Conservation (phyloP, 2,329 filamentous ascomycete species). For the Colletotrichum sidae region DNA sequence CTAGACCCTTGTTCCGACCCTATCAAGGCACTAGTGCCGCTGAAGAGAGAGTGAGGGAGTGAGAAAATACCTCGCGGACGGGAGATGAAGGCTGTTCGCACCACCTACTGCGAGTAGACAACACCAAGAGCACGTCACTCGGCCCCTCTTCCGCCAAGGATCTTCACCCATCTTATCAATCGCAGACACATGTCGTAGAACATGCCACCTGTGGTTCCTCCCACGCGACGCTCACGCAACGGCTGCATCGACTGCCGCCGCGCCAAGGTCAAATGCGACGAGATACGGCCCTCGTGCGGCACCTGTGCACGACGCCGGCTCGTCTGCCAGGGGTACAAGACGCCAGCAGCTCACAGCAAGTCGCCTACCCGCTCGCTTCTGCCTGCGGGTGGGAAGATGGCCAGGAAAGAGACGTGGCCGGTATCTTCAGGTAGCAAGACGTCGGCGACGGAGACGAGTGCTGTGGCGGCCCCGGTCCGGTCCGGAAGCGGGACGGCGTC, state of each 20-base stretch:
- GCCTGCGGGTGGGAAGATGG: no score
- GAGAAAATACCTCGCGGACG: no score
- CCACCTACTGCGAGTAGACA: background rate
- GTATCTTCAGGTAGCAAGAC: no score
- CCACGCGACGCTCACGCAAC: slow-evolving; percentile 42
- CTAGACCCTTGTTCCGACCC: slow-evolving; percentile 20
- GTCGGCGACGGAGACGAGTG: no score
- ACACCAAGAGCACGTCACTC: slow-evolving; percentile 3
- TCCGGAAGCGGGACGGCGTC: background rate
- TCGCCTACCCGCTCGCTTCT: no score
- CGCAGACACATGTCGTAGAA: background rate
- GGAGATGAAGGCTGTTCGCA: no score
- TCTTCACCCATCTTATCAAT: no score
- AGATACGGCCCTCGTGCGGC: slow-evolving; percentile 44
- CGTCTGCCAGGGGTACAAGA: slow-evolving; percentile 45
- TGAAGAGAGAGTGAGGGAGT: background rate
- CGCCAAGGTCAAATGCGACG: slow-evolving; percentile 47
- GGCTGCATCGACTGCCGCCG: slow-evolving; percentile 49
- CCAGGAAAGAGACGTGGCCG: background rate
- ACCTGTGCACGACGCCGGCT: slow-evolving; percentile 47
- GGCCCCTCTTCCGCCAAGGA: background rate
- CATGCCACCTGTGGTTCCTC: slow-evolving; percentile 25
- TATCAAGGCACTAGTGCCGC: slow-evolving; percentile 11
- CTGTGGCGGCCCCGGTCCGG: background rate
- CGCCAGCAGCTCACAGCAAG: background rate